These are phyloP conservation scores for Pyrenula massariospora DNA, from an alignment of 495 filamentous ascomycete genomes.

Conservation along the genomic window DNA sequence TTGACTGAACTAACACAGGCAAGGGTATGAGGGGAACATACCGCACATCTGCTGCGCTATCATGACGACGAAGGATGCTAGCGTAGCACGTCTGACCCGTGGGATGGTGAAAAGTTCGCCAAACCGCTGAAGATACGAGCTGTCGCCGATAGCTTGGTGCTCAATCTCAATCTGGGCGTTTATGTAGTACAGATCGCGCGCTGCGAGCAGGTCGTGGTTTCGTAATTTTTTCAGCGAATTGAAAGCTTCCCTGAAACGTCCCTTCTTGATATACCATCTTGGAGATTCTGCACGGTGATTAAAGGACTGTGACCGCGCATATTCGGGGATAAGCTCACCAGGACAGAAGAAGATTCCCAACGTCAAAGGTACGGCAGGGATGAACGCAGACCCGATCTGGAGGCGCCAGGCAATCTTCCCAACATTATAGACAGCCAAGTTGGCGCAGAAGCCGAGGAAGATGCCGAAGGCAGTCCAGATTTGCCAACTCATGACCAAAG, in stretches of 20 bases:
- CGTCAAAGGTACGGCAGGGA: constrained; percentile 10
- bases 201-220: constrained; percentile 44
- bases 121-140: constrained; percentile 39
- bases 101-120: constrained; percentile 48
- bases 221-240: constrained; percentile 38
- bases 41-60: constrained; percentile 81
- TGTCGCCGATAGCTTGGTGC: constrained; percentile 19
- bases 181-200: constrained; percentile 55
- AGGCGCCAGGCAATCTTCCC: constrained; percentile 12
- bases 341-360: constrained; percentile 22
- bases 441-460: constrained; percentile 10
- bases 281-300: constrained; percentile 41
- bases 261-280: constrained; percentile 41
- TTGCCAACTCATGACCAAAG: constrained; percentile 11
- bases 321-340: constrained; percentile 16
- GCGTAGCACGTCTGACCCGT: constrained; percentile 43
- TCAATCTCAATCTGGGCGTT: constrained; percentile 34
- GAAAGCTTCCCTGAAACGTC: constrained; percentile 41
- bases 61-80: constrained; percentile 56
- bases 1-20: neutral
- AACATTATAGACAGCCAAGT: constrained; percentile 13
- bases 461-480: constrained; percentile 13
- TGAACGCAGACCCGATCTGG: constrained; percentile 8
- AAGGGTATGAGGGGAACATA: constrained; percentile 18
- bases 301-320: too few relatives aligned